Evolutionary conservation across 352 stramenopile genomes (phyloP).

Genomic region (Phytophthora colocasiae): DNA sequence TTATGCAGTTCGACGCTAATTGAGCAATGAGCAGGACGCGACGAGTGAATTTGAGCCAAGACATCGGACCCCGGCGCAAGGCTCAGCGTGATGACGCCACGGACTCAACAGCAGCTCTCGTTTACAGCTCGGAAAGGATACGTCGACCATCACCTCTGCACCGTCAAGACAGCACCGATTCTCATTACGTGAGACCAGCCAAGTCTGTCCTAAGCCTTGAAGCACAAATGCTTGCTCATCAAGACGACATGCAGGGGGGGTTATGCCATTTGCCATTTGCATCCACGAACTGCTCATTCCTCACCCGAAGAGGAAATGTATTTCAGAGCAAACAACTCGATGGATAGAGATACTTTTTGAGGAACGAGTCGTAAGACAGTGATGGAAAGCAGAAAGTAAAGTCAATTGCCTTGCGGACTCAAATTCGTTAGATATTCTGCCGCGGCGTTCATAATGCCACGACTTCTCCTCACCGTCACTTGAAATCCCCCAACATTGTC

Average conservation of each 20-base stretch:
- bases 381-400: no score
- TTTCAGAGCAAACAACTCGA: no score
- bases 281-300: no score
- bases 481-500: no score
- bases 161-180: constrained; percentile 4
- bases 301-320: no score
- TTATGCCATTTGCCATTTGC: no score
- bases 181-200: not conserved
- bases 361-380: no score
- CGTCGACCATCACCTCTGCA: constrained; percentile 1
- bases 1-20: not conserved
- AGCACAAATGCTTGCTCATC: constrained; percentile 1
- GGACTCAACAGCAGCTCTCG: not conserved
- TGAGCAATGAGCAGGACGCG: constrained; percentile 1
- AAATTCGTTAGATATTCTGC: constrained; percentile 40
- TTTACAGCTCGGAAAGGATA: constrained; percentile 1
- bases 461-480: no score
- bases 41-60: constrained; percentile 7
- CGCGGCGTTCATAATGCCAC: no score
- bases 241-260: no score
- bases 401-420: constrained; percentile 4
- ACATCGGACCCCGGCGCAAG: not conserved
- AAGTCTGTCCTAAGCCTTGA: not conserved
- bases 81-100: constrained; percentile 8
- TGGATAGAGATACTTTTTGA: no score